Conservation (phyloP, 2,329 filamentous ascomycete species). For the Arthroderma sp. region DNA sequence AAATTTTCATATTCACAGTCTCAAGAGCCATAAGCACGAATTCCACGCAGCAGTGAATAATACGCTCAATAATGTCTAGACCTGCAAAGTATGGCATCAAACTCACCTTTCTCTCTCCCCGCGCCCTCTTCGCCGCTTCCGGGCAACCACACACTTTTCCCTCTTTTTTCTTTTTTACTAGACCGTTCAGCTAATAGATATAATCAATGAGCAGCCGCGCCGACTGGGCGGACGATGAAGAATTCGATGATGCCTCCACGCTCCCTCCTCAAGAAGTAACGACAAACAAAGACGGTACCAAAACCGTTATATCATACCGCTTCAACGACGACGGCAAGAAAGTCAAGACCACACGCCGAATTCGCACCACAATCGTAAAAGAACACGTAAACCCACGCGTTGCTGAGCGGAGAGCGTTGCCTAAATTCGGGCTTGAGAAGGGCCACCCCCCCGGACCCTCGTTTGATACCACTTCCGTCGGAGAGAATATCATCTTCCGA, state of each 20-base stretch:
- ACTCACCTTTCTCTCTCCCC: background rate
- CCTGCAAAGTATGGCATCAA: conserved; percentile 1
- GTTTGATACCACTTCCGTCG: conserved; percentile 79
- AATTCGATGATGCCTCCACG: conserved; percentile 71
- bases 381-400: conserved; percentile 94
- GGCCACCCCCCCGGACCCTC: conserved; percentile 74
- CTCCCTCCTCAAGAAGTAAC: conserved; percentile 81
- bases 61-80: background rate
- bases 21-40: no score
- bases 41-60: no score
- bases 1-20: no score
- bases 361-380: conserved; percentile 81
- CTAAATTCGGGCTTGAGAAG: conserved; percentile 83
- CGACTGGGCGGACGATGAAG: conserved; percentile 90
- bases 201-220: conserved; percentile 6
- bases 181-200: no score
- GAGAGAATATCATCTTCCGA: conserved; percentile 96
- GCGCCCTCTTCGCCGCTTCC: background rate
- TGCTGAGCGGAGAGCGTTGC: conserved; percentile 83
- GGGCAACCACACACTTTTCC: no score
- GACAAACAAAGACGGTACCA: conserved; percentile 95
- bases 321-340: conserved; percentile 90
- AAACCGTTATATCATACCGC: conserved; percentile 81
- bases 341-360: conserved; percentile 91
- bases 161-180: no score